Evolutionary conservation across 306 rosid genomes (phyloP), one percentile per base, ranked within the genome.

Genomic region (Cyclanthera cordifolia): DNA sequence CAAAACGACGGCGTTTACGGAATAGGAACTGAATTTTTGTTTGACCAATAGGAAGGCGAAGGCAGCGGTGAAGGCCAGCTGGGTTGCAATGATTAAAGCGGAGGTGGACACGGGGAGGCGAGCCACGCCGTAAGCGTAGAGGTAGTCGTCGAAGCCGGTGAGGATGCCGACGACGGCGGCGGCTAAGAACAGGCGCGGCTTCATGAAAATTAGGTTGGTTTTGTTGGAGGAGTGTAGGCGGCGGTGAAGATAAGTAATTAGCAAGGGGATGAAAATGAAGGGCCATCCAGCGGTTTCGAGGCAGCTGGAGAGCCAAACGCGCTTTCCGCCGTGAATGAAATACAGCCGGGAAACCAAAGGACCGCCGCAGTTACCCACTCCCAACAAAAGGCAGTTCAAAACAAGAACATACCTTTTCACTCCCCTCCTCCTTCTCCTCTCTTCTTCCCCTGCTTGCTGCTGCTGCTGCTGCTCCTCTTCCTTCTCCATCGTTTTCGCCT

Each of bases 221-320:
- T 3, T 25, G 20, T 15, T 6, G 0, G 20, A 34, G 12, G 48
- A 43, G 10, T 43, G 15, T 4, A 15, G 66, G 5, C 87, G 96
- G 73, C 80, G 81, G 76, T 34, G 54, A 60, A 71, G 1, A 80
- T 81, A 84, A 6, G 76, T 56, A 47, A 76, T 1, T 45, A 53
- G 3, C 12, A 88, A 78, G 11, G 93, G 95, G 25, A 82, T 0
- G 13, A 90, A 27, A 50, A 88, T 73, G 71, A 90, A 1, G 1
- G 97, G 97, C 74, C 82, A 90, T 47, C 88, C 94, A 6, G 77
- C 88, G 46, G 95, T 85, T 72, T 86, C 60, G 8, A 90, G 93
- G 72, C 60, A 80, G 81, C 84, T 58, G 0, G 89, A 84, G 6
- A 90, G 86, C 94, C 95, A 86, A 19, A 88, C 79, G 0, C 95